Conservation (phyloP, 2,329 filamentous ascomycete genomes). For the Aspergillus glaucus region DNA sequence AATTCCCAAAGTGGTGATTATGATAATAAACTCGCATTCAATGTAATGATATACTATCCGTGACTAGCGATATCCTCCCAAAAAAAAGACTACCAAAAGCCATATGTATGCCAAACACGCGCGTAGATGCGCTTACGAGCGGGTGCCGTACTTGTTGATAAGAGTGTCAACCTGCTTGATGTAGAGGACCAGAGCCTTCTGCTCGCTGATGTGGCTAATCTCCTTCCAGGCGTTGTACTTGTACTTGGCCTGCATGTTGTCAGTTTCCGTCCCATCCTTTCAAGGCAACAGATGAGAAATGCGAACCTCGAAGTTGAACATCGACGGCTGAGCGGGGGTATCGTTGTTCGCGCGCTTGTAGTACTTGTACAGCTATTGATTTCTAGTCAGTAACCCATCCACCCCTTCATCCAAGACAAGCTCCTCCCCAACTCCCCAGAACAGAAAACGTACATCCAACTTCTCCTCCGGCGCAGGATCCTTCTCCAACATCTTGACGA, state of each 20-base stretch:
- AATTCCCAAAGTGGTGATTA: too few relatives aligned
- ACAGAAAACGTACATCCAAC: constrained; percentile 24
- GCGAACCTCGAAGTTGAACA: constrained; percentile 14
- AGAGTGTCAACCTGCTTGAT: constrained; percentile 64
- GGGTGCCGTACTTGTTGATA: constrained; percentile 58
- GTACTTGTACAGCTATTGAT: constrained; percentile 13
- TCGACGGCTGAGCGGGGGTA: constrained; percentile 11
- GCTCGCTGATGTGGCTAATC: constrained; percentile 55
- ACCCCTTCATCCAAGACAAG: background rate
- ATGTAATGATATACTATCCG: constrained; percentile 2
- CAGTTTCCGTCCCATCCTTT: background rate
- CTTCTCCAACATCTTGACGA: constrained; percentile 23
- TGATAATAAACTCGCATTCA: background rate
- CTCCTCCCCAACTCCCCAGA: background rate
- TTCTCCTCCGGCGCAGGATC: constrained; percentile 20
- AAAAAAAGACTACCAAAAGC: background rate
- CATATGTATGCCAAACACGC: background rate
- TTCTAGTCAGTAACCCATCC: background rate
- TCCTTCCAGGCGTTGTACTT: constrained; percentile 76
- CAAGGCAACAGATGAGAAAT: background rate
- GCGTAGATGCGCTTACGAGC: constrained; percentile 2
- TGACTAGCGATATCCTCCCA: background rate
- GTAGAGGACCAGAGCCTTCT: constrained; percentile 70
- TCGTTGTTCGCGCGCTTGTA: constrained; percentile 12
- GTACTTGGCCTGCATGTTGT: constrained; percentile 59